Evolutionary conservation across 148 eudicot genomes (phyloP).

Genomic region (Limonium bicolor): DNA sequence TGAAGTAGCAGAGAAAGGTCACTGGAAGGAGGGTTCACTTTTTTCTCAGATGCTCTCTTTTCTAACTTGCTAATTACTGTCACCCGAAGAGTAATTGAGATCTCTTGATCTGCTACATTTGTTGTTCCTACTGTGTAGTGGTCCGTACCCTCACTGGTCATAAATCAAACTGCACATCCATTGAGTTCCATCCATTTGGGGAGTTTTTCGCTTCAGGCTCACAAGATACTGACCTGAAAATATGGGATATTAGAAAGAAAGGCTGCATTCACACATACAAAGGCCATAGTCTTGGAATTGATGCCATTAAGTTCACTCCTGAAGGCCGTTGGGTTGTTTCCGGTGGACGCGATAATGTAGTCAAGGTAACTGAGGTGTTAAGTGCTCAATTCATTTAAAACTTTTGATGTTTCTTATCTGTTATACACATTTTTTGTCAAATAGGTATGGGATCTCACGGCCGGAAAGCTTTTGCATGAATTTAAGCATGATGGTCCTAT

Average conservation of each 20-base stretch:
- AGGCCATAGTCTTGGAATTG: constrained; percentile 73
- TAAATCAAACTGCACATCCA: constrained; percentile 65
- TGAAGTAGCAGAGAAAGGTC: too few relatives aligned
- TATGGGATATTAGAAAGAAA: constrained; percentile 92
- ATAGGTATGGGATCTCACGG: constrained; percentile 98
- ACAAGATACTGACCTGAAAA: constrained; percentile 68
- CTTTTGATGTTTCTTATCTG: neutral
- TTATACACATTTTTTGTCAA: neutral
- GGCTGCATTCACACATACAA: constrained; percentile 84
- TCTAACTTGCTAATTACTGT: too few relatives aligned
- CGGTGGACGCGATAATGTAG: constrained; percentile 86
- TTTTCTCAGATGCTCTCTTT: too few relatives aligned
- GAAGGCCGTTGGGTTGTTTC: constrained; percentile 99
- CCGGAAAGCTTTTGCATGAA: constrained; percentile 92
- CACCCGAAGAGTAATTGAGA: too few relatives aligned
- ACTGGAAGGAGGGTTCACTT: too few relatives aligned
- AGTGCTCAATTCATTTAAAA: neutral
- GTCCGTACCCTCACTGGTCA: constrained; percentile 84
- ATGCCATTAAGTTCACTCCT: constrained; percentile 63
- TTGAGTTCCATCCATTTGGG: constrained; percentile 91
- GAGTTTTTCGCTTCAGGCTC: constrained; percentile 98
- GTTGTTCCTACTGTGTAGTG: constrained; percentile 48
- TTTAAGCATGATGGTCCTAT: constrained; percentile 85
- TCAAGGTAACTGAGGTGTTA: constrained; percentile 50
- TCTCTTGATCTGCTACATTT: constrained; percentile 12